These are phyloP conservation scores for Phytophthora sp. DNA, from an alignment of 352 stramenopile species.

Conservation along the genomic window DNA sequence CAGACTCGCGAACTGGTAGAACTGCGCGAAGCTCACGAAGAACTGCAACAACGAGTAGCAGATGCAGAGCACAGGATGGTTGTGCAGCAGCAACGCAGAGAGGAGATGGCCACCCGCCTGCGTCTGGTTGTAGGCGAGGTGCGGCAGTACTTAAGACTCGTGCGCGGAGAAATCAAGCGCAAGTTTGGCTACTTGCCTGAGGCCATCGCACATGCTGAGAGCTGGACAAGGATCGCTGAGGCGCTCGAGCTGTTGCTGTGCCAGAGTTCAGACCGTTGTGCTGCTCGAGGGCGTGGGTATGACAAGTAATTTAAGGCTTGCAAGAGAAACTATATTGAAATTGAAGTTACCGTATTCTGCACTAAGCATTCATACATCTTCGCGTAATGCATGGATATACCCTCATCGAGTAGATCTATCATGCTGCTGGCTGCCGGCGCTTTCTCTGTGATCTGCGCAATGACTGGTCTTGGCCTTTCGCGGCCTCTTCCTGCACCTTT, in stretches of 20 bases:
- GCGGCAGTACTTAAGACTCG: conserved; percentile 70
- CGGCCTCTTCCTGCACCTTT: conserved; percentile 10
- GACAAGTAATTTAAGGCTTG: conserved; percentile 21
- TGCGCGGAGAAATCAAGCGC: conserved; percentile 75
- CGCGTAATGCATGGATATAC: neutral
- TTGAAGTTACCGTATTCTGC: conserved; percentile 15
- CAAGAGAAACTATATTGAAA: conserved; percentile 17
- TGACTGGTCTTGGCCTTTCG: conserved; percentile 3
- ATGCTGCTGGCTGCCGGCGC: conserved; percentile 11
- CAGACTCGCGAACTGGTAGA: conserved; percentile 32
- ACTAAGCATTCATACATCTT: no score
- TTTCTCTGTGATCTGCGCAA: conserved; percentile 37
- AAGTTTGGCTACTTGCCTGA: conserved; percentile 85
- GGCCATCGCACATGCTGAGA: conserved; percentile 68
- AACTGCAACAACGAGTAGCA: conserved; percentile 25
- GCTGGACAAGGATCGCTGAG: conserved; percentile 64
- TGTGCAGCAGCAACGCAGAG: conserved; percentile 37
- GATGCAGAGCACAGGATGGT: conserved; percentile 18
- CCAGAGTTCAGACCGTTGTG: conserved; percentile 26
- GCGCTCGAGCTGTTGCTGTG: conserved; percentile 61
- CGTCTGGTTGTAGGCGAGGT: conserved; percentile 63
- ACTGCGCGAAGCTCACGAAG: conserved; percentile 35
- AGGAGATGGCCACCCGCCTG: conserved; percentile 52
- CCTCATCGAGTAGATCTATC: neutral
- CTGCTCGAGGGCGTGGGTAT: conserved; percentile 9